Percentiles rank a stretch among this genome's conserved stretches.
Conservation (phyloP, 192 early-diverging fungal species). For the Endogone sp. region DNA sequence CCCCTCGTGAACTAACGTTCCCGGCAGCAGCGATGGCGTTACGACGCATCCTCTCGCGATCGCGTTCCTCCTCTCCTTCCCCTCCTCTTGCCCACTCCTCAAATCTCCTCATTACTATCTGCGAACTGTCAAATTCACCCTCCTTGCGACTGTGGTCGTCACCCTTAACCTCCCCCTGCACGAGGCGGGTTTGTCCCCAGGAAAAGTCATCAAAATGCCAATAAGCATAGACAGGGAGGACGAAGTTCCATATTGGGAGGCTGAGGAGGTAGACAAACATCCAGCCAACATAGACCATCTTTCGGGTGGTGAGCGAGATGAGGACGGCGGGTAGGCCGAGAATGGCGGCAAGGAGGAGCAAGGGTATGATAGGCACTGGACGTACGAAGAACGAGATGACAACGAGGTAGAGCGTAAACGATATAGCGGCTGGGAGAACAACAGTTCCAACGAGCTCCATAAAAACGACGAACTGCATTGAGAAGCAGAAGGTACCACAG, state of each 20-base stretch:
- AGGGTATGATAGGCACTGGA: conserved; percentile 49
- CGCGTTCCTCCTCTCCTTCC: conserved; percentile 45
- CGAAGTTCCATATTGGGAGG: conserved; percentile 77
- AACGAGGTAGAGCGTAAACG: conserved; percentile 80
- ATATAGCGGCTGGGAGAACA: conserved; percentile 86
- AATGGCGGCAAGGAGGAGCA: conserved; percentile 73
- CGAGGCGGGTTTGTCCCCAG: conserved; percentile 78
- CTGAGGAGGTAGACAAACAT: conserved; percentile 58
- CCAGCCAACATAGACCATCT: conserved; percentile 86
- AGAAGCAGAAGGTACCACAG: conserved; percentile 89
- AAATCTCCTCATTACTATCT: conserved; percentile 76
- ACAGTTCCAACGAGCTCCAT: conserved; percentile 93
- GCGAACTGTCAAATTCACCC: conserved; percentile 73
- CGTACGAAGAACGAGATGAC: conserved; percentile 69
- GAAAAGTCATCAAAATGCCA: conserved; percentile 91
- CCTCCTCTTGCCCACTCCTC: conserved; percentile 48
- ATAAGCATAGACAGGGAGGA: conserved; percentile 76
- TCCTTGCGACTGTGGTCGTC: conserved; percentile 61
- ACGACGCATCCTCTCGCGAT: background rate
- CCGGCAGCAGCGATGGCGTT: no score
- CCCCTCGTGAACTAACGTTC: no score
- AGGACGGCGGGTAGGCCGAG: conserved; percentile 88
- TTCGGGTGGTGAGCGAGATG: conserved; percentile 84
- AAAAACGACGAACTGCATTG: conserved; percentile 95
- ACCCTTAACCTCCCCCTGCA: conserved; percentile 51